A percentile compares a stretch with the other conserved stretches of the same genome.
phyloP scores from a whole-genome alignment of 345 rosid genomes.

The Citrus cavaleriei region DNA sequence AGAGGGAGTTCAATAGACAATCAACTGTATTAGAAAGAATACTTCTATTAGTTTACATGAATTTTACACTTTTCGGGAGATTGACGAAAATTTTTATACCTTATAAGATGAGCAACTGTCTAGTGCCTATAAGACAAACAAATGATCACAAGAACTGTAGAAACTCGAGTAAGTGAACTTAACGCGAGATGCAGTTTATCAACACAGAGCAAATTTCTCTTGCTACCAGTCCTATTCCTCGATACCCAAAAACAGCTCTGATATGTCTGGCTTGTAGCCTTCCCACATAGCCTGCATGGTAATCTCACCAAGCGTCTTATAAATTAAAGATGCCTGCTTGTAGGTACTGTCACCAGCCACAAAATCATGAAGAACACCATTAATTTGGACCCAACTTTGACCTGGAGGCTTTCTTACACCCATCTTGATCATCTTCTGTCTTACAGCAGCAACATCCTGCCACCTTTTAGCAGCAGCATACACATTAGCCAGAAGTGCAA shows the following conservation, averaged over 20 bases:
- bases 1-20: no score
- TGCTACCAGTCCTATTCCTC: background rate
- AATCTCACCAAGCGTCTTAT: slow-evolving; percentile 27
- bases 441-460: slow-evolving; percentile 35
- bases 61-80: no score
- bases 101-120: background rate
- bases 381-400: slow-evolving; percentile 33
- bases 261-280: slow-evolving; percentile 15
- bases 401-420: slow-evolving; percentile 33
- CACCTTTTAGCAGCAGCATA: slow-evolving; percentile 38
- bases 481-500: slow-evolving; percentile 37
- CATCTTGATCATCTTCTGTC: slow-evolving; percentile 28
- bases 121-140: background rate
- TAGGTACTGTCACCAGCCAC: slow-evolving; percentile 13
- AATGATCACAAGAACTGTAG: background rate
- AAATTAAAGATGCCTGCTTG: slow-evolving; percentile 23
- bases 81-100: no score
- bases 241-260: background rate
- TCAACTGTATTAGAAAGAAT: no score
- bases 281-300: slow-evolving; percentile 22
- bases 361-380: slow-evolving; percentile 30
- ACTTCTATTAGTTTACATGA: no score
- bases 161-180: background rate
- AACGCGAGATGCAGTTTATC: background rate
- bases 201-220: background rate